Conservation (phyloP, 2,329 filamentous ascomycete genomes). For the Pseudophaeomoniella oleicola region DNA sequence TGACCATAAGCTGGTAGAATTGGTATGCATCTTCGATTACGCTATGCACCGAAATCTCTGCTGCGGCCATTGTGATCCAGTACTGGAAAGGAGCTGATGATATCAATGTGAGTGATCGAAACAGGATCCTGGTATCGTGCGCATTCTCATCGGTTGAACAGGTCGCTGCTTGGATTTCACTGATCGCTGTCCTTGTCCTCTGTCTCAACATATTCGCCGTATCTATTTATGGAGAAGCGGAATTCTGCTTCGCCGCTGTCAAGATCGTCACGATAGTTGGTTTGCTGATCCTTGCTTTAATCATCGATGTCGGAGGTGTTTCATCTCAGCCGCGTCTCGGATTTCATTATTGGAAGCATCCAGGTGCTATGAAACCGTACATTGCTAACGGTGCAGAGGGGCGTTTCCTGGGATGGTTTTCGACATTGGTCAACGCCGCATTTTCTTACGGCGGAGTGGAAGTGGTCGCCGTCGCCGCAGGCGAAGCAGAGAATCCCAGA, state of each 20-base stretch:
- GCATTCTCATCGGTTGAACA: neutral
- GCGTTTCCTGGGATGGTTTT: conserved; percentile 39
- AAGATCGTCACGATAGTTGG: conserved; percentile 36
- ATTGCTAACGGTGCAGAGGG: conserved; percentile 19
- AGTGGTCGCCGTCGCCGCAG: conserved; percentile 33
- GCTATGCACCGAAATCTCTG: conserved; percentile 43
- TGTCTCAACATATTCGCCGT: conserved; percentile 36
- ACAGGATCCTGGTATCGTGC: neutral
- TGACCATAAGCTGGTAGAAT: conserved; percentile 8
- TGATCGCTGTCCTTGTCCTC: conserved; percentile 21
- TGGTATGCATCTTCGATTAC: conserved; percentile 14
- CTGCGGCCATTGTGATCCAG: conserved; percentile 48
- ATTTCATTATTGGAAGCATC: conserved; percentile 42
- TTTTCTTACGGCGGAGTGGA: conserved; percentile 39
- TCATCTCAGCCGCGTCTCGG: conserved; percentile 40
- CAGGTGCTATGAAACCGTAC: conserved; percentile 12
- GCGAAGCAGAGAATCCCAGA: conserved; percentile 31
- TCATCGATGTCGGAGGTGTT: conserved; percentile 30
- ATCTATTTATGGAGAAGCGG: conserved; percentile 30
- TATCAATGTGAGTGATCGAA: conserved; percentile 15
- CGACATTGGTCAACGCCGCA: conserved; percentile 29
- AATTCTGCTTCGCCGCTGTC: conserved; percentile 33
- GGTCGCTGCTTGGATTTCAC: conserved; percentile 12
- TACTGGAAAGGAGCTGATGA: conserved; percentile 36
- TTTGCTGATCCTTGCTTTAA: conserved; percentile 33